A percentile compares a stretch with the other conserved stretches of the same genome.
Conservation (phyloP, 495 filamentous ascomycete genomes). For the Aspergillus baeticus region DNA sequence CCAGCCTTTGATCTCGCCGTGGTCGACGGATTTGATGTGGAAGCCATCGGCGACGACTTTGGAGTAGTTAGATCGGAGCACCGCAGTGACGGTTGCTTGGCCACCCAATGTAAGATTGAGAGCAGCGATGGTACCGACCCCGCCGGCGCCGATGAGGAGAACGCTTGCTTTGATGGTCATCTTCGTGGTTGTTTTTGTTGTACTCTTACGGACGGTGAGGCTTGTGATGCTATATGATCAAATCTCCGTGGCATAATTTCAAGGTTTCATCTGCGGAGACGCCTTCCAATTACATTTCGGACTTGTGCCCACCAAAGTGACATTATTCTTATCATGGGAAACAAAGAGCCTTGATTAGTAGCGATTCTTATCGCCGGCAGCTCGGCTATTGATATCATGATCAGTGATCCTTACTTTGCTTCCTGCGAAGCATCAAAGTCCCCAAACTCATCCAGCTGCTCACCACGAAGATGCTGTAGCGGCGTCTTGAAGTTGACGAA, state of each 20-base stretch:
- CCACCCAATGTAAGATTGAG: conserved; percentile 44
- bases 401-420: background rate
- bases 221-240: too few relatives aligned
- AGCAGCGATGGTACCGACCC: conserved; percentile 50
- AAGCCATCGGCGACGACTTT: conserved; percentile 47
- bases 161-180: background rate
- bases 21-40: conserved; percentile 44
- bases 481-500: conserved; percentile 22
- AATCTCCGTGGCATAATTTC: too few relatives aligned
- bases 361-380: too few relatives aligned
- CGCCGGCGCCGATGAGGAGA: conserved; percentile 50
- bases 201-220: too few relatives aligned
- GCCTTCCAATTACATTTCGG: conserved; percentile 9
- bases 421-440: conserved; percentile 21
- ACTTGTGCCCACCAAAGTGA: background rate
- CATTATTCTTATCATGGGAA: background rate
- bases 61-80: conserved; percentile 58
- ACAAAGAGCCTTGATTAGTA: too few relatives aligned
- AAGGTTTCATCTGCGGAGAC: background rate
- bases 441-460: conserved; percentile 15
- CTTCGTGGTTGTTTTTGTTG: too few relatives aligned
- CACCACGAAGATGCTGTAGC: conserved; percentile 21
- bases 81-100: conserved; percentile 39
- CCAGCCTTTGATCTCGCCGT: conserved; percentile 26
- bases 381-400: background rate